Conservation (phyloP, 176 grass and related monocot species). For the Oryza meyeriana region DNA sequence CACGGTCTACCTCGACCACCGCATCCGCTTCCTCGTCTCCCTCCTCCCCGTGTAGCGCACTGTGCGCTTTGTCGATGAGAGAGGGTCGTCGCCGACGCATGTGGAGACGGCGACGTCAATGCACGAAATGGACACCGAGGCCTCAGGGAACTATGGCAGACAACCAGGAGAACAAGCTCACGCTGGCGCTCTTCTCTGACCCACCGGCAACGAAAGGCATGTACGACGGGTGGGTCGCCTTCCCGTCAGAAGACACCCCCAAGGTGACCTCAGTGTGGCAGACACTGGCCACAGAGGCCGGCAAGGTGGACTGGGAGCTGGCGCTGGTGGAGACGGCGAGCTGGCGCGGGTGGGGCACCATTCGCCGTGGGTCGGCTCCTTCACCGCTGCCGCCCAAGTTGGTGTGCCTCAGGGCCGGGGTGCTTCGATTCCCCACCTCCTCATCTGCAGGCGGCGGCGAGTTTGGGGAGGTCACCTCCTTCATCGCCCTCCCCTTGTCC, state of each 20-base stretch:
- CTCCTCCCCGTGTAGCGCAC: slow-evolving; percentile 23
- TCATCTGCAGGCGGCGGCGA: slow-evolving; percentile 17
- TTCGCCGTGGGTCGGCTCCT: background rate
- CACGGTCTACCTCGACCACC: slow-evolving; percentile 66
- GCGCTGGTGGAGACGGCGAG: slow-evolving; percentile 71
- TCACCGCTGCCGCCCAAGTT: slow-evolving; percentile 10
- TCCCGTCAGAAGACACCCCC: slow-evolving; percentile 40
- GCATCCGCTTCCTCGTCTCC: slow-evolving; percentile 50
- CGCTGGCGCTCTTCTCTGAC: slow-evolving; percentile 71
- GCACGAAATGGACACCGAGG: slow-evolving; percentile 54
- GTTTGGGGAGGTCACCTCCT: slow-evolving; percentile 52
- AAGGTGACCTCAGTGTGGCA: slow-evolving; percentile 64
- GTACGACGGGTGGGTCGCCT: slow-evolving; percentile 55
- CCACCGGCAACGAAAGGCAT: background rate
- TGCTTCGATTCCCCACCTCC: slow-evolving; percentile 54
- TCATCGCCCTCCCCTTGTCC: slow-evolving; percentile 46
- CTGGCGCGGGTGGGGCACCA: too few relatives aligned
- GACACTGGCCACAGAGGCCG: slow-evolving; percentile 51
- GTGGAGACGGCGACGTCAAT: slow-evolving; percentile 1
- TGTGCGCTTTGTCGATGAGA: slow-evolving; percentile 24
- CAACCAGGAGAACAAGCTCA: slow-evolving; percentile 63
- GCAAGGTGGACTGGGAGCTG: slow-evolving; percentile 82
- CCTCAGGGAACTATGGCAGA: slow-evolving; percentile 50
- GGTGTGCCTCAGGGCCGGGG: slow-evolving; percentile 54
- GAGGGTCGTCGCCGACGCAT: background rate